Conservation (phyloP, 371 early-diverging fungal genomes). For the Choanephora cucurbitarum region DNA sequence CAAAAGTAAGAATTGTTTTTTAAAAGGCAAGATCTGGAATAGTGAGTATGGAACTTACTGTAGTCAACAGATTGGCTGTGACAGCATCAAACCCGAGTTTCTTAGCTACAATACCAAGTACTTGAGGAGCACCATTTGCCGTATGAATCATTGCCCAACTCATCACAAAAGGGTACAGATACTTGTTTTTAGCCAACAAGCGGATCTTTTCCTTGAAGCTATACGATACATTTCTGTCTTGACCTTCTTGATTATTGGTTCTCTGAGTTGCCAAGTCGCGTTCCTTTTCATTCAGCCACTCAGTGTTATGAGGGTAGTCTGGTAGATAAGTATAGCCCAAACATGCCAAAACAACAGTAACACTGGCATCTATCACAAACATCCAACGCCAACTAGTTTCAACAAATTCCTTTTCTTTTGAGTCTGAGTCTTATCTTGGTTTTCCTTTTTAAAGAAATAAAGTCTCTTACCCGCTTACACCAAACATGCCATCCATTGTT, state of each 20-base stretch:
- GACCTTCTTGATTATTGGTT: background rate
- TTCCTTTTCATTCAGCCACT: slow-evolving; percentile 39
- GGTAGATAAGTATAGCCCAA: slow-evolving; percentile 40
- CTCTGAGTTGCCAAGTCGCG: slow-evolving; percentile 31
- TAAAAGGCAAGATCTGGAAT: too few relatives aligned
- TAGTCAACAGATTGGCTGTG: slow-evolving; percentile 45
- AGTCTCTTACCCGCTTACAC: slow-evolving; percentile 52
- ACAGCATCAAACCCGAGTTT: slow-evolving; percentile 51
- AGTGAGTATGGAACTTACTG: slow-evolving; percentile 25
- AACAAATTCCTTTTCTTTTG: too few relatives aligned
- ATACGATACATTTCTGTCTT: background rate
- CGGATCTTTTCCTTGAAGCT: slow-evolving; percentile 9
- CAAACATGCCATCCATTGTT: slow-evolving; percentile 45
- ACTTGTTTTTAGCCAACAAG: slow-evolving; percentile 27
- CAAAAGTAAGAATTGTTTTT: background rate
- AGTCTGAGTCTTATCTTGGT: too few relatives aligned
- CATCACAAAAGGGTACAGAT: slow-evolving; percentile 39
- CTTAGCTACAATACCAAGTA: slow-evolving; percentile 48
- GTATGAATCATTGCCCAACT: slow-evolving; percentile 45
- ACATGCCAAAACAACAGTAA: slow-evolving; percentile 34
- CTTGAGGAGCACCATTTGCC: slow-evolving; percentile 38
- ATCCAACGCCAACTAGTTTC: slow-evolving; percentile 51
- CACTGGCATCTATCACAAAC: slow-evolving; percentile 42
- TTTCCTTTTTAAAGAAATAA: background rate
- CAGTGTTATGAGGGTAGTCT: slow-evolving; percentile 48